These are phyloP conservation scores for Nicotiana paniculata DNA, from an alignment of 257 asterid species.

Conservation along the genomic window DNA sequence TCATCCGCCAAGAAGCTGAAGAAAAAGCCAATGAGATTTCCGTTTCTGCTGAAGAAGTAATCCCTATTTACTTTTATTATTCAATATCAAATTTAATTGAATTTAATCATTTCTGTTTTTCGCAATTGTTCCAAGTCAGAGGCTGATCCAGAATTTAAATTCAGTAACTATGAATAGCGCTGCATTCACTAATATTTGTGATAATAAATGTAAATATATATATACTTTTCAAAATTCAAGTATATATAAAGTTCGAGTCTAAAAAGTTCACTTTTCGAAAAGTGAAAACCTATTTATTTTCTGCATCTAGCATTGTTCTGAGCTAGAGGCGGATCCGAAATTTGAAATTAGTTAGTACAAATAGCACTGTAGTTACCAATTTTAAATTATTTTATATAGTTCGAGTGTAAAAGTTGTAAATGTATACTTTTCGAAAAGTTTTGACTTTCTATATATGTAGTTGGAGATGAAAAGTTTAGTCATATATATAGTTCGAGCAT, in stretches of 20 bases:
- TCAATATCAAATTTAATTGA: neutral
- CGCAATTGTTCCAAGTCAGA: neutral
- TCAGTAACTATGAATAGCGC: neutral
- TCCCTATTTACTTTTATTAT: neutral
- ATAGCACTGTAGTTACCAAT: no score
- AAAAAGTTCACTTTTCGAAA: neutral
- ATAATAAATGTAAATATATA: neutral
- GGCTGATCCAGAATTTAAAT: neutral
- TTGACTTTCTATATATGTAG: no score
- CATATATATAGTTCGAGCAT: no score
- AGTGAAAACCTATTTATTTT: neutral
- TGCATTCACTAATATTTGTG: neutral
- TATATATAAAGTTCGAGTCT: neutral
- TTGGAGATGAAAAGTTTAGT: no score
- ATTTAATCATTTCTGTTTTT: neutral
- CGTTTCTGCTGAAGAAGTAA: constrained; percentile 95
- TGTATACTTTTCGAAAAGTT: no score
- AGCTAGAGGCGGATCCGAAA: no score
- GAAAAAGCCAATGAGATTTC: constrained; percentile 98
- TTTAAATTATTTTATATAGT: no score
- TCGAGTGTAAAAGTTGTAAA: no score
- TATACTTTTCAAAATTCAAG: neutral
- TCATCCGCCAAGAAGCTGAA: constrained; percentile 99
- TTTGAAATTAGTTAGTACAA: no score
- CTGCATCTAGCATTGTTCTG: no score